Evolutionary conservation across 768 basidiomycete species (phyloP), one percentile per base, ranked within the genome.

Genomic region (Lactarius hengduanensis): DNA sequence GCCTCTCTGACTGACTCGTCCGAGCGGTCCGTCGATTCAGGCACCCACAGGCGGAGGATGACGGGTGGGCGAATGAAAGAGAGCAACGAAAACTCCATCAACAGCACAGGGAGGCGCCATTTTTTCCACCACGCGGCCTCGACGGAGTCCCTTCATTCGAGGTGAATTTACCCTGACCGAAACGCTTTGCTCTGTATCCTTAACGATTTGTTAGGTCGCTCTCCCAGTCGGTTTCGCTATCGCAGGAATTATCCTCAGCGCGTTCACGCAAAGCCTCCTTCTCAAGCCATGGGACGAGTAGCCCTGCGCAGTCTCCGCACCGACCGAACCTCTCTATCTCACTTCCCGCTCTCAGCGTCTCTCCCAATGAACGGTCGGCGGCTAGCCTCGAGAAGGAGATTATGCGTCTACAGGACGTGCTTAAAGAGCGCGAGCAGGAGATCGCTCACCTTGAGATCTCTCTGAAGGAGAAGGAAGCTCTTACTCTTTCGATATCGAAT

Each of bases 241-340:
- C 95, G 81, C 95, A 98, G 94, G 94, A 93, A 84, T 85, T 94
- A 71, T 94, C 88, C 72, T 94, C 89, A 81, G 91, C 80, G 79
- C 89, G 88, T 74, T 91, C 87, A 80, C 91, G 90, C 84, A 90
- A 90, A 80, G 80, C 83, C 73, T 93, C 92, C 64, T 84, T 84
- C 71, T 92, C 90, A 71, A 89, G 89, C 75, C 83, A 88, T 77
- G 85, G 83, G 72, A 88, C 87, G 68, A 84, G 83, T 86, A 86
- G 84, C 70, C 77, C 81, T 18, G 78, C 85, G n/a, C 82, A 82
- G 65, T 89, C 90, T 11, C 83, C 85, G 34, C 78, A 79, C 30
- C 80, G 82, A n/a, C 83, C 85, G 30, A 87, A 83, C 72, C 79
- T 87, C 38, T 85, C 83, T 50, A 82, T 90, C 61, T 84, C 86